Evolutionary conservation across 2,329 filamentous ascomycete species (phyloP).

Genomic region (Juglanconis juglandina): DNA sequence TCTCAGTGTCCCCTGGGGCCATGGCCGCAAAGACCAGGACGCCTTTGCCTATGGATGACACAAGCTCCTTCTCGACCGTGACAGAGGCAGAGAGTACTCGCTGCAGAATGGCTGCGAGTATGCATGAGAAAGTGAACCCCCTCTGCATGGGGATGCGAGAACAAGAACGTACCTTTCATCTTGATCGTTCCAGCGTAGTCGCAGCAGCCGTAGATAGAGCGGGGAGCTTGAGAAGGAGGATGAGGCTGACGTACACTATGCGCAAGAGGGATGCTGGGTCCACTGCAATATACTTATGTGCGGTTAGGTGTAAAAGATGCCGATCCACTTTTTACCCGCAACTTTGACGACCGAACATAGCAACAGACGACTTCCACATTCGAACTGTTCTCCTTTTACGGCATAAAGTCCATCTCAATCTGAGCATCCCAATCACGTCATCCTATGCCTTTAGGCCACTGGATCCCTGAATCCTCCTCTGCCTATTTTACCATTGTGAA

Average conservation of each 20-base stretch:
- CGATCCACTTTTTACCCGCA: neutral
- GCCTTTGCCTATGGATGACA: constrained; percentile 88
- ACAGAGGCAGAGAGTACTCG: constrained; percentile 93
- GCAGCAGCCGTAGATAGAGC: neutral
- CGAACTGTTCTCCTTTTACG: too few species aligned
- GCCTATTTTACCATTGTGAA: too few species aligned
- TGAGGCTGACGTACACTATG: neutral
- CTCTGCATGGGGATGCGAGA: neutral
- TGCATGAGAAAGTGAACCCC: constrained; percentile 6
- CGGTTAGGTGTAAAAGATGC: neutral
- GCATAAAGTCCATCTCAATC: too few species aligned
- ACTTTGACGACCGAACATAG: too few species aligned
- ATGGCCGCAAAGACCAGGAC: constrained; percentile 89
- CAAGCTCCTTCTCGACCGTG: constrained; percentile 83
- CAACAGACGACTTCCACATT: too few species aligned
- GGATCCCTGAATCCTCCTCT: too few species aligned
- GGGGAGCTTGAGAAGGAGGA: too few species aligned
- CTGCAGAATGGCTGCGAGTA: constrained; percentile 74
- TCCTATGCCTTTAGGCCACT: too few species aligned
- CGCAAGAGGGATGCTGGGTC: neutral
- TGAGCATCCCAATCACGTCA: too few species aligned
- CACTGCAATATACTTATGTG: too few species aligned
- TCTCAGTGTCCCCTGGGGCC: constrained; percentile 83
- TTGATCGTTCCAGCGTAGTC: neutral
- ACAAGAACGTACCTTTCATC: constrained; percentile 34